Evolutionary conservation across 2,329 filamentous ascomycete species (phyloP), one percentile per base, ranked within the genome.

Genomic region (Xylaria multiplex): DNA sequence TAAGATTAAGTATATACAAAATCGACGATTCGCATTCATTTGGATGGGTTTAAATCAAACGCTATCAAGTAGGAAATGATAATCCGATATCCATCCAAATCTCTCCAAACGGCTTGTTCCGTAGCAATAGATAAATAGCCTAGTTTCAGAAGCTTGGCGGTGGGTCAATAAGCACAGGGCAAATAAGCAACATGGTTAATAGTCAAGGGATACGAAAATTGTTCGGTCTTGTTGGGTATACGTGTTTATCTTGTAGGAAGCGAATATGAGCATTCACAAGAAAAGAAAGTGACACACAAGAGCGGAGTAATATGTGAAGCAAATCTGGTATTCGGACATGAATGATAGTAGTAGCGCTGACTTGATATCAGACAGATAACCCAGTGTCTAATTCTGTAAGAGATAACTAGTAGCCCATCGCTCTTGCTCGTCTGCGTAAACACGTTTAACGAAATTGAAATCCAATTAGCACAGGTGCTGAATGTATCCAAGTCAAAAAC

Each of bases 341-440:
- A 66, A 66, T 59, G 71, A 73, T 55, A 74, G 71, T 73, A 67
- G 45, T 50, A 65, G 50, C 50, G 55, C 48, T 50, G 62, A 63
- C 59, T 67, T 63, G 64, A 69, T 67, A 67, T 67, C 45, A 67
- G 50, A 69, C 62, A 66, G 55, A 60, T 69, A 70, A 62, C 45
- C 61, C 50, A 65, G 42, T 48, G 55, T 58, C 65, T 64, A 69
- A 68, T 62, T 69, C 65, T 66, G 54, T 48, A 37, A 45, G 6
- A 59, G 9, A 40, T 50, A 45, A 40, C 24, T 42, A 27, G 40
- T 50, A 40, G 27, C 27, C 19, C 49, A 13, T 59, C 14, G 58
- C 37, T 19, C 56, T 61, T 32, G n/a, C n/a, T n/a, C n/a, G n/a
- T n/a, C n/a, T n/a, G n/a, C n/a, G n/a, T 24, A 9, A 35, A 55